These are phyloP conservation scores for Russula virescens DNA, from an alignment of 768 basidiomycete species.

Conservation along the genomic window DNA sequence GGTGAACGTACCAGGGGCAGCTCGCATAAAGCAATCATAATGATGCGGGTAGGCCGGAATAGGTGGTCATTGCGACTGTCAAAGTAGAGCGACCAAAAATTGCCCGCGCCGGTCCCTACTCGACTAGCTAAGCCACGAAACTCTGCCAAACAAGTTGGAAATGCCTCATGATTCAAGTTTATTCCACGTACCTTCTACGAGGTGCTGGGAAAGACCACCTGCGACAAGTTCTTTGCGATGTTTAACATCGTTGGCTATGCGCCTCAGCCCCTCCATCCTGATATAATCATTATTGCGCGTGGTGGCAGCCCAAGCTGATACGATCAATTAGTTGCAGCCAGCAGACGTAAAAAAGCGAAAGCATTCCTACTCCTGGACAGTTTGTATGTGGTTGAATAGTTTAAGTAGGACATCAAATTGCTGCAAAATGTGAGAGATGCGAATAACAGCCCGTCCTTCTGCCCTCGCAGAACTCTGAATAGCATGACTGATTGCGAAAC, in stretches of 20 bases:
- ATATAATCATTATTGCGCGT: constrained; percentile 57
- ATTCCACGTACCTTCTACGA: constrained; percentile 37
- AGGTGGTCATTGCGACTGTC: no score
- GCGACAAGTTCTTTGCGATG: constrained; percentile 79
- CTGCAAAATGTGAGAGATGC: constrained; percentile 51
- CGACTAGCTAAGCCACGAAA: constrained; percentile 13
- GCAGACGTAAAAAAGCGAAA: not conserved
- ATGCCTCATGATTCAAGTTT: no score
- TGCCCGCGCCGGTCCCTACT: constrained; percentile 15
- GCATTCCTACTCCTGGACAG: constrained; percentile 2
- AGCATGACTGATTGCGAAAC: constrained; percentile 52
- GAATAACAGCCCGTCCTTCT: constrained; percentile 57
- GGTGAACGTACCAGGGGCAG: no score
- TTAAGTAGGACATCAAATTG: constrained; percentile 40
- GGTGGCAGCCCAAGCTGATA: constrained; percentile 65
- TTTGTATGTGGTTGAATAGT: not conserved
- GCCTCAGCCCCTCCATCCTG: constrained; percentile 58
- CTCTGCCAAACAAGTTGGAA: not conserved
- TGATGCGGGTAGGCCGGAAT: no score
- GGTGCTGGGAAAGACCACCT: constrained; percentile 49
- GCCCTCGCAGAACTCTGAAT: constrained; percentile 47
- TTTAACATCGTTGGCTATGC: constrained; percentile 40
- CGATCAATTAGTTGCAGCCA: not conserved
- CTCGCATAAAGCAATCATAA: no score
- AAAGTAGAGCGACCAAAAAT: constrained; percentile 8